Evolutionary conservation across 225 moss, liverwort and hornwort genomes (phyloP).

Genomic region (Bryoerythrophyllum caledonicum): DNA sequence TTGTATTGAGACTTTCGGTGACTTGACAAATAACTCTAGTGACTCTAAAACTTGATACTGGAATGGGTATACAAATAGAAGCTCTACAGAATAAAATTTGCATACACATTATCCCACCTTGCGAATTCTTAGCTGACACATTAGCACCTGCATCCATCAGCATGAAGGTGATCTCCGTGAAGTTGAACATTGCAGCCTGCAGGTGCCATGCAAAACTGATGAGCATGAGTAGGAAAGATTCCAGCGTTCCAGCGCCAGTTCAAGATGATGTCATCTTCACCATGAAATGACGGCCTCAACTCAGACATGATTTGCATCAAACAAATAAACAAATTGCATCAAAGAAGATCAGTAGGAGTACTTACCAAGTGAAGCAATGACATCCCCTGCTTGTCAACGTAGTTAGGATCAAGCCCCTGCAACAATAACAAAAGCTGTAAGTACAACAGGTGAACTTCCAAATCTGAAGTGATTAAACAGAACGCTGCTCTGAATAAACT

Average conservation of each 20-base stretch:
- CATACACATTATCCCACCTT: constrained; percentile 55
- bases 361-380: constrained; percentile 93
- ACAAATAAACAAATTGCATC: constrained; percentile 5
- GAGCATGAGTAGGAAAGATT: constrained; percentile 2
- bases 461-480: constrained; percentile 5
- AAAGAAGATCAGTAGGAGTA: neutral
- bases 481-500: neutral
- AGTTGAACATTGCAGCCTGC: constrained; percentile 99
- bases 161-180: constrained; percentile 90
- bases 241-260: neutral
- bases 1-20: too few species aligned
- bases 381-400: constrained; percentile 94
- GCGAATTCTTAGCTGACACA: constrained; percentile 83
- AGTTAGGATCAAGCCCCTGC: constrained; percentile 90
- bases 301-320: neutral
- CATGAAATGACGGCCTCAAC: constrained; percentile 8
- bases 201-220: constrained; percentile 21
- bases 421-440: constrained; percentile 3
- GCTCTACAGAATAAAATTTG: neutral
- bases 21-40: neutral
- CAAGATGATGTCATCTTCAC: neutral
- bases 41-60: neutral
- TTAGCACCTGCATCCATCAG: constrained; percentile 94
- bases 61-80: constrained; percentile 1
- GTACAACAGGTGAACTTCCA: constrained; percentile 1